Evolutionary conservation across 1,284 basidiomycete genomes (phyloP).

Genomic region (Boletellus deceptivus): DNA sequence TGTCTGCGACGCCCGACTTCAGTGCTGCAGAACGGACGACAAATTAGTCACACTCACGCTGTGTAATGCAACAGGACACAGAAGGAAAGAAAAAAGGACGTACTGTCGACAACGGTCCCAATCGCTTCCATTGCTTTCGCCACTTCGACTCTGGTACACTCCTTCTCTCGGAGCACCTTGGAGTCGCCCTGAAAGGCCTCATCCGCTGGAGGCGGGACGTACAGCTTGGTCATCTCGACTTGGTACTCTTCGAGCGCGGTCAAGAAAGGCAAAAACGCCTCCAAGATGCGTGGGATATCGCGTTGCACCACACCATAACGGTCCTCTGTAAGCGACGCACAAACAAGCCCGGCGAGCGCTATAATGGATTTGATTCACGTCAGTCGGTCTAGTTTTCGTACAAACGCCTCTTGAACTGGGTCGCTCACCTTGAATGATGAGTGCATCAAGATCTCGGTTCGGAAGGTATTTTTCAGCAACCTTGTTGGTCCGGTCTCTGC

Average conservation of each 20-base stretch:
- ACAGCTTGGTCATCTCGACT: conserved; percentile 41
- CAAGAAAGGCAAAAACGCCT: conserved; percentile 69
- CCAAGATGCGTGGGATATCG: conserved; percentile 77
- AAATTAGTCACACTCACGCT: conserved; percentile 7
- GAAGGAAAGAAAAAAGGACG: neutral
- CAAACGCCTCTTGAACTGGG: too few relatives aligned
- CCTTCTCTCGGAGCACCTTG: conserved; percentile 27
- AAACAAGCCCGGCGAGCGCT: conserved; percentile 72
- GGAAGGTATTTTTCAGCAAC: conserved; percentile 54
- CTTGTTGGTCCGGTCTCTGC: conserved; percentile 51
- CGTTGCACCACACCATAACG: conserved; percentile 79
- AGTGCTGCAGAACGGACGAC: conserved; percentile 45
- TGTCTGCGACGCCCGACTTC: conserved; percentile 63
- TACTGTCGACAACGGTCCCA: conserved; percentile 59
- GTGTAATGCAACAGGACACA: neutral
- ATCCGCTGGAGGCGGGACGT: conserved; percentile 36
- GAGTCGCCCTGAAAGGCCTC: conserved; percentile 36
- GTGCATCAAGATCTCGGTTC: conserved; percentile 56
- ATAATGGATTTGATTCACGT: too few relatives aligned
- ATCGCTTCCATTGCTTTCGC: conserved; percentile 54
- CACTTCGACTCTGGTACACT: conserved; percentile 42
- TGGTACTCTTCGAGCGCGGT: conserved; percentile 64
- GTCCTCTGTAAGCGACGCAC: conserved; percentile 76
- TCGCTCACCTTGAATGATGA: conserved; percentile 54
- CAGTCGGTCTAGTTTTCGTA: too few relatives aligned